Base-by-base conservation (phyloP, 257 asterid species). In the Nicotiana paniculata region DNA sequence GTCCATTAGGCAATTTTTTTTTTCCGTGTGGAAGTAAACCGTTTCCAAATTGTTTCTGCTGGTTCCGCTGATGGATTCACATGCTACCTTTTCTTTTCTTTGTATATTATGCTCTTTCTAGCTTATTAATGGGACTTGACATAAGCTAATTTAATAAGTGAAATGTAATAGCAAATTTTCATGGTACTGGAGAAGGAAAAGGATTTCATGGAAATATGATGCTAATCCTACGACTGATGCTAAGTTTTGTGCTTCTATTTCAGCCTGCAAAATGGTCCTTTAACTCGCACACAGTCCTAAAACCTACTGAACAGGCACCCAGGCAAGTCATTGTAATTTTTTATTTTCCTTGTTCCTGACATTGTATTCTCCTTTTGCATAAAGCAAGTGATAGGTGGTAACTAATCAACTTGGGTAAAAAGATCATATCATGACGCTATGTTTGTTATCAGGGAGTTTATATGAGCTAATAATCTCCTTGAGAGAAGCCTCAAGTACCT, bases 181-280 rank as follows among this genome's bases (percentile, higher is more conserved):
- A 46, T 46, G 37, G 37, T 72, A n/a, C 21, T 72, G 59, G 59
- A 12, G 78, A 72, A 43, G 78, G 61, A 46, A 72, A 21, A n/a
- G 59, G 51, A 72, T 72, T 43, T 21, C 78, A 24, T 72, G 59
- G 46, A 24, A 72, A 54, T 72, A 72, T 21, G 78, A 72, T 72
- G 61, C 2, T 72, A 72, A 24, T 72, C 59, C 59, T 15, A 46
- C 46, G 69, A 63, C 65, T 82, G 64, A 82, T 32, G 67, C 62
- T 24, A n/a, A 39, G 54, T 53, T 83, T 57, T 57, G 51, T 87
- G 63, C 74, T 85, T 83, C 54, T 67, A 21, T 89, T 80, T 86
- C 96, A 96, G 99, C 99, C 98, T 74, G 83, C 91, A 76, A 93
- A 91, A 88, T 94, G 99, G 99, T 85, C 92, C 85, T 96, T 96